Evolutionary conservation across 1,284 basidiomycete species (phyloP).

Genomic region (Ustilago vetiveriae): DNA sequence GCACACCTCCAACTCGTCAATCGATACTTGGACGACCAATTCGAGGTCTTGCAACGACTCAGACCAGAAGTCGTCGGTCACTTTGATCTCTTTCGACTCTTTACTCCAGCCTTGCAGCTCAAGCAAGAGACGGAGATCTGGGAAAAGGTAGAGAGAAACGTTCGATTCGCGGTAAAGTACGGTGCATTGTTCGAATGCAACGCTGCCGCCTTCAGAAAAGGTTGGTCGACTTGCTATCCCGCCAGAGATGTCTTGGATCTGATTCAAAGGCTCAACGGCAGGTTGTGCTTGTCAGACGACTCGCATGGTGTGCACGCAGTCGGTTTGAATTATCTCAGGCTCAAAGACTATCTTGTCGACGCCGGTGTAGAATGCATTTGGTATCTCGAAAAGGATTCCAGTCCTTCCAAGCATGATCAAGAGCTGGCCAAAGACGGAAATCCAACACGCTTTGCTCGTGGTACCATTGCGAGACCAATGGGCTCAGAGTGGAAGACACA

Average conservation of each 20-base stretch:
- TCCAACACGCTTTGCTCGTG: conserved; percentile 31
- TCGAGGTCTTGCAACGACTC: conserved; percentile 70
- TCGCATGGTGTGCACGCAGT: conserved; percentile 90
- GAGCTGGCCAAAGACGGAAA: background rate
- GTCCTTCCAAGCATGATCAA: background rate
- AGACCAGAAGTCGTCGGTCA: conserved; percentile 92
- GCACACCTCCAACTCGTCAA: conserved; percentile 35
- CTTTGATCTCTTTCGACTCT: conserved; percentile 73
- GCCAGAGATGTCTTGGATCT: conserved; percentile 78
- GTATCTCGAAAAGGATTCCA: conserved; percentile 69
- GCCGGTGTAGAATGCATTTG: conserved; percentile 77
- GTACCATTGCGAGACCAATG: conserved; percentile 26
- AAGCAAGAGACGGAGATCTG: conserved; percentile 69
- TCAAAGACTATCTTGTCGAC: conserved; percentile 76
- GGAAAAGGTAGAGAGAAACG: conserved; percentile 79
- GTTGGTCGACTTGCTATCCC: conserved; percentile 86
- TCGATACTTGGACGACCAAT: conserved; percentile 60
- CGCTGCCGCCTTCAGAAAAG: conserved; percentile 89
- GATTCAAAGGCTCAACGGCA: conserved; percentile 76
- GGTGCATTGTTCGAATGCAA: conserved; percentile 94
- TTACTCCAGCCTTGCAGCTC: conserved; percentile 72
- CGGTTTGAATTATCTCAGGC: conserved; percentile 81
- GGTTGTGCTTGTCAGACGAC: conserved; percentile 90
- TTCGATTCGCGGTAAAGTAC: conserved; percentile 78
- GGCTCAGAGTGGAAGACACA: conserved; percentile 30